Conservation (phyloP, 106 monocot genomes). For the Ottelia alismoides region DNA sequence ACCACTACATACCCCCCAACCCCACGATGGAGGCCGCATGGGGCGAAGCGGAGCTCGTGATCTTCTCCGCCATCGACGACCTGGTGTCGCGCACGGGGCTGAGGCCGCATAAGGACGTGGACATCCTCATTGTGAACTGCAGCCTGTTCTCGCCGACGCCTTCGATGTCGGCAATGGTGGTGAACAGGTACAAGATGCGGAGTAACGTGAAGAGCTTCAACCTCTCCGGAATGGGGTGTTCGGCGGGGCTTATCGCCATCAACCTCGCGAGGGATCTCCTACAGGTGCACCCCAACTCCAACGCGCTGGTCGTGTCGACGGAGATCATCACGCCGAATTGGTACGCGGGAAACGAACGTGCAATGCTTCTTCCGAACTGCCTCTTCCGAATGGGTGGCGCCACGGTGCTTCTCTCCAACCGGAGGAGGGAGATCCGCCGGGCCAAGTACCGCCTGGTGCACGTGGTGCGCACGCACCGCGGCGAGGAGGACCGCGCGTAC, state of each 20-base stretch:
- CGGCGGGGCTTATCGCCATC: conserved; percentile 22
- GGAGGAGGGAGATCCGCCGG: conserved; percentile 1
- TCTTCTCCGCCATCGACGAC: conserved; percentile 14
- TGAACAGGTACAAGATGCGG: conserved; percentile 24
- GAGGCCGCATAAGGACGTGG: conserved; percentile 11
- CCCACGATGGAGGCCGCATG: conserved; percentile 19
- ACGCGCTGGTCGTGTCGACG: conserved; percentile 16
- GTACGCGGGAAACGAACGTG: conserved; percentile 22
- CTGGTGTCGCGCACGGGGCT: conserved; percentile 9
- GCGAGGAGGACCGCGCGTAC: conserved; percentile 17
- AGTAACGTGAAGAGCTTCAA: conserved; percentile 22
- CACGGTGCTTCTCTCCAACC: conserved; percentile 27
- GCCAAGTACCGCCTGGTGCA: conserved; percentile 24
- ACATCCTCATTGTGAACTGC: conserved; percentile 29
- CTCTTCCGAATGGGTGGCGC: conserved; percentile 29
- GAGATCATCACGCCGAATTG: conserved; percentile 31
- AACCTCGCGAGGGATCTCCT: conserved; percentile 24
- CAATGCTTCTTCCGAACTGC: conserved; percentile 31
- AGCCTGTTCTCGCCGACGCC: conserved; percentile 31
- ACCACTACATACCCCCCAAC: conserved; percentile 12
- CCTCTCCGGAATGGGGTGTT: conserved; percentile 26
- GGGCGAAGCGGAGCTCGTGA: conserved; percentile 17
- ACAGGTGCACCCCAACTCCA: conserved; percentile 19
- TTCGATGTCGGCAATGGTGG: conserved; percentile 19
- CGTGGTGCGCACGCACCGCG: conserved; percentile 24